phyloP scores from a whole-genome alignment of 2,329 filamentous ascomycete genomes.

The Colletotrichum shisoi region DNA sequence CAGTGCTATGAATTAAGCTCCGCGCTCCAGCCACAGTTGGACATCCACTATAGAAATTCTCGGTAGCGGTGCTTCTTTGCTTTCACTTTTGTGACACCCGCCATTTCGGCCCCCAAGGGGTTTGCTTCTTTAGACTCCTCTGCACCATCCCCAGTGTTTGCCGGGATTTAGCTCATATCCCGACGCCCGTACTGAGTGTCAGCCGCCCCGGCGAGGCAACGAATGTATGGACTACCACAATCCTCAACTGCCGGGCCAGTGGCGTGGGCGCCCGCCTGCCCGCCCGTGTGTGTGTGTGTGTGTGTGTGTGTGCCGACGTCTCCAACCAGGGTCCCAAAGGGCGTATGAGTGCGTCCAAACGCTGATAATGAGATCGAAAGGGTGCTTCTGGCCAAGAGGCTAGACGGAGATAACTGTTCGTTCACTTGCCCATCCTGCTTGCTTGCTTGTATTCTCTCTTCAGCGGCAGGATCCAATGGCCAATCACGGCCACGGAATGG shows the following conservation, averaged over 20 bases:
- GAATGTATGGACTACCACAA: neutral
- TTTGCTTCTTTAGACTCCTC: neutral
- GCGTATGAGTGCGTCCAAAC: neutral
- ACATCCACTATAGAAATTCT: too few relatives aligned
- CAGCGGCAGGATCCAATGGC: neutral
- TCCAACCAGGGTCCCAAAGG: neutral
- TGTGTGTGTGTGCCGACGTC: neutral
- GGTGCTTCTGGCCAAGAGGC: neutral
- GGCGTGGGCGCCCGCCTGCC: neutral
- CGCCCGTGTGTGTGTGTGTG: neutral
- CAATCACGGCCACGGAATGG: neutral
- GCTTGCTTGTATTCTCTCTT: neutral
- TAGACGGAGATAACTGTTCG: neutral
- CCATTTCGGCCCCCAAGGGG: neutral
- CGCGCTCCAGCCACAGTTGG: too few relatives aligned
- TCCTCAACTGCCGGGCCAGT: slow-evolving; percentile 3
- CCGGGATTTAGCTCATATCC: neutral
- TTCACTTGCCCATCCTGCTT: neutral
- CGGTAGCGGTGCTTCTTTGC: too few relatives aligned
- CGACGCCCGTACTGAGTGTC: neutral
- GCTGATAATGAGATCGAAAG: neutral
- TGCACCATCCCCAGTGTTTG: neutral
- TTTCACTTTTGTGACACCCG: neutral
- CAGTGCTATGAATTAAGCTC: too few relatives aligned
- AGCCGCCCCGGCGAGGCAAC: neutral